These are phyloP conservation scores for Xylariaceae sp. DNA, from an alignment of 2,329 filamentous ascomycete species.

Conservation along the genomic window DNA sequence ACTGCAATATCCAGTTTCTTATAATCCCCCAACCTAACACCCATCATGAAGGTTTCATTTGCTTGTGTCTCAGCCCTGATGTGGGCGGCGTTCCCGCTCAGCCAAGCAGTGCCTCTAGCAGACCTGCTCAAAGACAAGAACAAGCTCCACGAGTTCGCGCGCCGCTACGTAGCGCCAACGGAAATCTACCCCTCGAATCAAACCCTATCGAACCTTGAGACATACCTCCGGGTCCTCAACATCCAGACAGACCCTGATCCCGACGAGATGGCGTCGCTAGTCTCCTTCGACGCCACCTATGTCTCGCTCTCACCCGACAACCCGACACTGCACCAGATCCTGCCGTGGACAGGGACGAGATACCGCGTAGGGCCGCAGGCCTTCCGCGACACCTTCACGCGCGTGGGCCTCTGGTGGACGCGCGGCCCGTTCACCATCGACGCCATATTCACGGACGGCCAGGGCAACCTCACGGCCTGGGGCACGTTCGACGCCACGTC, in stretches of 20 bases:
- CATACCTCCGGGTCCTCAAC: neutral
- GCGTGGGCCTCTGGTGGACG: neutral
- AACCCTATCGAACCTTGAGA: neutral
- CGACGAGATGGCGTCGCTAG: neutral
- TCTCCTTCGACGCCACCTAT: neutral
- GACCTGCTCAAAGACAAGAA: too few species aligned
- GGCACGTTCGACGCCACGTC: neutral
- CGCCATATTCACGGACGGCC: neutral
- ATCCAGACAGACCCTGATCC: neutral
- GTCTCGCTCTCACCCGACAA: neutral
- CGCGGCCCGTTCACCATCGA: neutral
- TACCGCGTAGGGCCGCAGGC: neutral
- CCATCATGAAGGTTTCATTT: too few species aligned
- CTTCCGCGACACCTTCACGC: slow-evolving; percentile 1
- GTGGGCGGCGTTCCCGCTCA: too few species aligned
- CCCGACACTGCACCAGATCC: neutral
- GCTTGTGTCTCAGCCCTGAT: too few species aligned
- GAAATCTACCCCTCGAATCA: neutral
- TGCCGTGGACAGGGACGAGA: neutral
- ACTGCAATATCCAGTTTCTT: too few species aligned
- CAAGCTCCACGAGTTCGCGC: too few species aligned
- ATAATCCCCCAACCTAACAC: too few species aligned
- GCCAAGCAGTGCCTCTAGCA: too few species aligned
- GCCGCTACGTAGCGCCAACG: too few species aligned
- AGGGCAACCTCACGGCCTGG: neutral